These are phyloP conservation scores for Phialophora expanda DNA, from an alignment of 2,329 filamentous ascomycete genomes.

Conservation along the genomic window DNA sequence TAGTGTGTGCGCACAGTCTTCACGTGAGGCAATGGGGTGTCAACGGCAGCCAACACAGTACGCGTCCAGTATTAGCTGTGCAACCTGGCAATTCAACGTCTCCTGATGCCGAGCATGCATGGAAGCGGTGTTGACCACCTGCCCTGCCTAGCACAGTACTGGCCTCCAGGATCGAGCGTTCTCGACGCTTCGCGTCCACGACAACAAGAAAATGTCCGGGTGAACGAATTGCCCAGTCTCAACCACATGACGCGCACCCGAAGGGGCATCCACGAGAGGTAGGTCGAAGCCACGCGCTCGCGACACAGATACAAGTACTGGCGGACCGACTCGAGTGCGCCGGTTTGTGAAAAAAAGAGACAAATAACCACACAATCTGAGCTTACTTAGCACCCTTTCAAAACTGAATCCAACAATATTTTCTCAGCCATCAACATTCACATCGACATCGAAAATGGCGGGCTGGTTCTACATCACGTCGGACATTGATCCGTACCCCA, in stretches of 20 bases:
- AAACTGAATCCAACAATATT: not conserved
- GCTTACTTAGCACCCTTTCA: not conserved
- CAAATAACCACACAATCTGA: not conserved
- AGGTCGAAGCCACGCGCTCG: not conserved
- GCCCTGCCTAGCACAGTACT: not conserved
- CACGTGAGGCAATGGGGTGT: not conserved
- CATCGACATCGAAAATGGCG: conserved; percentile 14
- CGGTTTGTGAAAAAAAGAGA: too few species aligned
- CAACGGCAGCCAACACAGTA: not conserved
- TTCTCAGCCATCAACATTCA: not conserved
- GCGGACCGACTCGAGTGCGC: not conserved
- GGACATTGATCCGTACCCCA: conserved; percentile 33
- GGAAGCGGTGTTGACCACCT: conserved; percentile 15
- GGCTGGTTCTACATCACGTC: conserved; percentile 30
- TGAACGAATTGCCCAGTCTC: conserved; percentile 5
- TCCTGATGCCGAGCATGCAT: conserved; percentile 15
- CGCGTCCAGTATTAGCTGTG: not conserved
- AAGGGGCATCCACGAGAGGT: not conserved
- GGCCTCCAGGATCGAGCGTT: not conserved
- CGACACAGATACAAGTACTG: not conserved
- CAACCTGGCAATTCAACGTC: not conserved
- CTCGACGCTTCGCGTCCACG: conserved; percentile 21
- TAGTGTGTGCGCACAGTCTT: not conserved
- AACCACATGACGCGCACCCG: conserved; percentile 6
- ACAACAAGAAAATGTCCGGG: not conserved